These are phyloP conservation scores for Sabuloglossum arenarium DNA, from an alignment of 495 filamentous ascomycete genomes.

Conservation along the genomic window DNA sequence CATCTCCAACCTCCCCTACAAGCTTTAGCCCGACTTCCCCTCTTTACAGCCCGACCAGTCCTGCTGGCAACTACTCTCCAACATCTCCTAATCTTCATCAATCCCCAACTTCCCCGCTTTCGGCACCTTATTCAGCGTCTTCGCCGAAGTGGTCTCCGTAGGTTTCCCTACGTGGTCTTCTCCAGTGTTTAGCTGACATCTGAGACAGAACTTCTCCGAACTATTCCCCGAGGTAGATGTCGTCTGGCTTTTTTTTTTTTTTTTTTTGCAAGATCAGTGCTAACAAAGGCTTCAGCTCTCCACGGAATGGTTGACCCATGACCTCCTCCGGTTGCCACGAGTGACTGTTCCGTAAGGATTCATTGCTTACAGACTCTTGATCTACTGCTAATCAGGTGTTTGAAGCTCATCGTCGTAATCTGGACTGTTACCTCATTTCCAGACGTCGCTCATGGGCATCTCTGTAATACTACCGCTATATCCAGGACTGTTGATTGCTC, in stretches of 20 bases:
- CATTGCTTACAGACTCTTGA: neutral
- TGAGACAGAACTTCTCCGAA: slow-evolving; percentile 5
- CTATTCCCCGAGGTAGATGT: slow-evolving; percentile 7
- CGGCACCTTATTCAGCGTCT: slow-evolving; percentile 21
- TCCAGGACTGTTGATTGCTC: too few relatives aligned
- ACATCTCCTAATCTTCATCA: slow-evolving; percentile 50
- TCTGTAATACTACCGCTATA: neutral
- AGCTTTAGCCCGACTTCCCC: slow-evolving; percentile 46
- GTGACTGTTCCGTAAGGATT: neutral
- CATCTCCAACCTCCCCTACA: slow-evolving; percentile 24
- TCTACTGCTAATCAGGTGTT: neutral
- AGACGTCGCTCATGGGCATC: neutral
- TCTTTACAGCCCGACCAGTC: slow-evolving; percentile 55
- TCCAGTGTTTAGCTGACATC: neutral
- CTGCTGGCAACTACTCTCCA: slow-evolving; percentile 50
- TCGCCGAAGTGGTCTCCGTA: slow-evolving; percentile 34
- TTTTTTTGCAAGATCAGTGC: neutral
- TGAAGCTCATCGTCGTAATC: neutral
- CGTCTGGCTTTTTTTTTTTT: neutral
- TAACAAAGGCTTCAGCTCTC: neutral
- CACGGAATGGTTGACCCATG: neutral
- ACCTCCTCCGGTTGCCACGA: neutral
- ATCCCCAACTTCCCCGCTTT: slow-evolving; percentile 31
- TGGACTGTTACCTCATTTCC: neutral
- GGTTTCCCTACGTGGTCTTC: neutral